Conservation (phyloP, 1,284 basidiomycete species). For the Tilletia setariae region DNA sequence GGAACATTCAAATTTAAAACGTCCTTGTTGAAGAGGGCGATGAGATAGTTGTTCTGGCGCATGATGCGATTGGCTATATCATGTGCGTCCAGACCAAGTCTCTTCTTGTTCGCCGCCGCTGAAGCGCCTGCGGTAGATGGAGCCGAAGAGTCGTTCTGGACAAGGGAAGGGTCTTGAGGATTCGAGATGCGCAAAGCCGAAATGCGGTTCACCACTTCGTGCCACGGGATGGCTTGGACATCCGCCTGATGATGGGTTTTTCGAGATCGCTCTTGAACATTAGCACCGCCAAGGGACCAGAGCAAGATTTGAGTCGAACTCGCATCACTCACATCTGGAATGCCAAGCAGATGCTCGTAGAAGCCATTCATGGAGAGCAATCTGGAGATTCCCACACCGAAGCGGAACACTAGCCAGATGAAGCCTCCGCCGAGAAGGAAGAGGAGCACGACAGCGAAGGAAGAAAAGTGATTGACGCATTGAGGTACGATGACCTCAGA, state of each 20-base stretch:
- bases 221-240: conserved; percentile 95
- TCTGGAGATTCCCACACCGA: conserved; percentile 63
- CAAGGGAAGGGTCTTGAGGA: conserved; percentile 22
- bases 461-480: conserved; percentile 71
- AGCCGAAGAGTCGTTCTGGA: neutral
- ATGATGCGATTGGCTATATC: conserved; percentile 94
- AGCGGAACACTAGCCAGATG: conserved; percentile 60
- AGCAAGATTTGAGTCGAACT: neutral
- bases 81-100: conserved; percentile 69
- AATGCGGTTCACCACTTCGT: conserved; percentile 84
- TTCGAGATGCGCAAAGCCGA: conserved; percentile 44
- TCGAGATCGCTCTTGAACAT: too few relatives aligned
- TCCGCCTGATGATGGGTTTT: too few relatives aligned
- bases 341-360: conserved; percentile 62
- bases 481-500: conserved; percentile 42
- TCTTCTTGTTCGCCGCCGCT: conserved; percentile 29
- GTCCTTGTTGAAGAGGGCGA: conserved; percentile 95
- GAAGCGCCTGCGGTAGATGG: neutral
- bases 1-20: conserved; percentile 80
- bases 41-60: conserved; percentile 96
- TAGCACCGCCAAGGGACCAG: too few relatives aligned
- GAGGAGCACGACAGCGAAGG: conserved; percentile 63
- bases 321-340: conserved; percentile 59
- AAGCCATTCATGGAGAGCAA: conserved; percentile 91
- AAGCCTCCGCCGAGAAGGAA: conserved; percentile 74